phyloP scores from a whole-genome alignment of 2,329 filamentous ascomycete genomes.

The Cordyceps cicadae region DNA sequence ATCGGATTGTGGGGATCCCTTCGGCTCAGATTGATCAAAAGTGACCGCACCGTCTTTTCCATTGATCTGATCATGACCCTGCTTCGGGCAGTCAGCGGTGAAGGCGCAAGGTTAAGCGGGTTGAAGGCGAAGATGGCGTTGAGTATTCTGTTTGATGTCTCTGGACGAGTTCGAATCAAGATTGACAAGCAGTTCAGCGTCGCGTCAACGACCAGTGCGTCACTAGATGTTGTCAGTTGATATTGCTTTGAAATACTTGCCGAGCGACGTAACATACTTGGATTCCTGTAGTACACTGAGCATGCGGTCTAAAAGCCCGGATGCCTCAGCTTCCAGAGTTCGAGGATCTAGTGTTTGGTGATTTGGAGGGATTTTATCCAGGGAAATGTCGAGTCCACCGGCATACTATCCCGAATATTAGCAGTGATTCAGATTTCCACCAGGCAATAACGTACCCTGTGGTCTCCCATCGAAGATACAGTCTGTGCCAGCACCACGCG shows the following conservation, averaged over 20 bases:
- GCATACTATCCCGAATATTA: slow-evolving; percentile 29
- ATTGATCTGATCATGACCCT: slow-evolving; percentile 86
- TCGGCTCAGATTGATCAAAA: slow-evolving; percentile 77
- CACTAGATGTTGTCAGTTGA: slow-evolving; percentile 42
- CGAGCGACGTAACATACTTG: slow-evolving; percentile 48
- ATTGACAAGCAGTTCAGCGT: slow-evolving; percentile 83
- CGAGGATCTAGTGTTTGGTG: slow-evolving; percentile 72
- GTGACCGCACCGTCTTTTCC: slow-evolving; percentile 81
- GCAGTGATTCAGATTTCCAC: slow-evolving; percentile 15
- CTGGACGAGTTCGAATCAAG: slow-evolving; percentile 72
- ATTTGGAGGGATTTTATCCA: slow-evolving; percentile 74
- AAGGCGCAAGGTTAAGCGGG: slow-evolving; percentile 70
- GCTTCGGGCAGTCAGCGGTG: slow-evolving; percentile 66
- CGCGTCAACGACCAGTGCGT: slow-evolving; percentile 80
- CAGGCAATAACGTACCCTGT: slow-evolving; percentile 53
- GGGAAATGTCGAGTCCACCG: slow-evolving; percentile 63
- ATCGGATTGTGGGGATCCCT: slow-evolving; percentile 76
- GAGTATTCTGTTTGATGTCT: slow-evolving; percentile 76
- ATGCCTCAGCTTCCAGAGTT: slow-evolving; percentile 86
- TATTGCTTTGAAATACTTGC: slow-evolving; percentile 1
- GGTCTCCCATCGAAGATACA: slow-evolving; percentile 70
- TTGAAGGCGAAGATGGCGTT: slow-evolving; percentile 85
- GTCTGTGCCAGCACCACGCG: slow-evolving; percentile 88
- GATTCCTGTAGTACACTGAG: slow-evolving; percentile 76
- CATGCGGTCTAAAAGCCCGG: slow-evolving; percentile 81